These are phyloP conservation scores for Setaria viridis DNA, from an alignment of 202 grass and related monocot genomes.

Conservation along the genomic window DNA sequence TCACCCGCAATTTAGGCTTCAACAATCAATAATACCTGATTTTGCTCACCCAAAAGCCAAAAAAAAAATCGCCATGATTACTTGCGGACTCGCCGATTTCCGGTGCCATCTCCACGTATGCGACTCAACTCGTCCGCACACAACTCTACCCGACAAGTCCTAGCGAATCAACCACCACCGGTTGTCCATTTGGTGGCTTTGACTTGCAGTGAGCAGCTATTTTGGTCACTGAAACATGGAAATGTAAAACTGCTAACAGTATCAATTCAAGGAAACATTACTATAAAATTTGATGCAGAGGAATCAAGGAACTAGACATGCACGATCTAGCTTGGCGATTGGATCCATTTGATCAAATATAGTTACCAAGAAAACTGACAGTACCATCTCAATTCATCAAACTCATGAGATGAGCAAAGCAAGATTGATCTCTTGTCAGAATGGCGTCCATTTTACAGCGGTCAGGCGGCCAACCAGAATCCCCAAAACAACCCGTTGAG, in stretches of 20 bases:
- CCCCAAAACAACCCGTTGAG: conserved; percentile 20
- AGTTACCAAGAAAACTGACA: neutral
- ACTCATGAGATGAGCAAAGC: conserved; percentile 13
- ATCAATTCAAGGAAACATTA: neutral
- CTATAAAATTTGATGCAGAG: neutral
- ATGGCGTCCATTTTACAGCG: conserved; percentile 51
- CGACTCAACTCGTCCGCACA: neutral
- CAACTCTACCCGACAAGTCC: neutral
- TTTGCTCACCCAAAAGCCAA: neutral
- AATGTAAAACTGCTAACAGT: neutral
- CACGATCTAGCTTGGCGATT: neutral
- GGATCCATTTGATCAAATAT: neutral
- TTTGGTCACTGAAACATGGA: neutral
- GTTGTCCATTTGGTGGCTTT: conserved; percentile 30
- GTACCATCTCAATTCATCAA: neutral
- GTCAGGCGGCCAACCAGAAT: conserved; percentile 48
- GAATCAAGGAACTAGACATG: neutral
- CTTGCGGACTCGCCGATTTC: neutral
- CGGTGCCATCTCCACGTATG: conserved; percentile 19
- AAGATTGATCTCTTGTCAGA: conserved; percentile 34
- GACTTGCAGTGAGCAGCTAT: conserved; percentile 1
- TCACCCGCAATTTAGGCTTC: neutral
- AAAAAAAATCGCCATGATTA: conserved; percentile 9
- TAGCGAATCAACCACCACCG: conserved; percentile 26
- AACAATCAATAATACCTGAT: neutral